phyloP scores from a whole-genome alignment of 2,329 filamentous ascomycete genomes.

The Colletotrichum tabaci region DNA sequence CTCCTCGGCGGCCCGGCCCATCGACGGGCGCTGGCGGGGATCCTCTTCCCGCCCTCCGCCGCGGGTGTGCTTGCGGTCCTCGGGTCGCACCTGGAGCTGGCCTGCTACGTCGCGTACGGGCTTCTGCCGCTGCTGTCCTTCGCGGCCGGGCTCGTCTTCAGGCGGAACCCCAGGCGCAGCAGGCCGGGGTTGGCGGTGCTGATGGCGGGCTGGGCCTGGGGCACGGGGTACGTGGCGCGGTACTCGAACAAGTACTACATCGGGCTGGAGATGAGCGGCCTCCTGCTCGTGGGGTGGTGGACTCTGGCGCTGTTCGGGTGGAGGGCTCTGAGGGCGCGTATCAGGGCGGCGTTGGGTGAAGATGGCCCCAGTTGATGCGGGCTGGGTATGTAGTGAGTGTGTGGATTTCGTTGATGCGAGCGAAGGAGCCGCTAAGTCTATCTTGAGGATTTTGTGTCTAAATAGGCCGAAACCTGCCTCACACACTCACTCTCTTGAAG shows the following conservation, averaged over 20 bases:
- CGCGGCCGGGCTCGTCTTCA: conserved; percentile 6
- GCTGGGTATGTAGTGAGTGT: too few relatives aligned
- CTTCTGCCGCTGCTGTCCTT: conserved; percentile 18
- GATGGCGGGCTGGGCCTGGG: conserved; percentile 33
- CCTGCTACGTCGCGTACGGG: neutral
- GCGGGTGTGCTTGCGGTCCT: neutral
- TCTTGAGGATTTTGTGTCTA: too few relatives aligned
- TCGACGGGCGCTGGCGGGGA: conserved; percentile 3
- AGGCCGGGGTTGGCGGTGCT: conserved; percentile 32
- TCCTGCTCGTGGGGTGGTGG: conserved; percentile 50
- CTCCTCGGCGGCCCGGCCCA: conserved; percentile 18
- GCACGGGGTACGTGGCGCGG: conserved; percentile 48
- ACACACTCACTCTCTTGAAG: too few relatives aligned
- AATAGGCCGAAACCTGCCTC: too few relatives aligned
- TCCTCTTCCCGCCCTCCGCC: neutral
- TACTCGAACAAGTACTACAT: conserved; percentile 57
- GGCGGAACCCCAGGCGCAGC: conserved; percentile 14
- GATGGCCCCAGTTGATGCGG: too few relatives aligned
- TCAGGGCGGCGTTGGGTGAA: neutral
- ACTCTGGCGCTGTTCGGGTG: conserved; percentile 17
- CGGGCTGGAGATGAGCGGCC: conserved; percentile 54
- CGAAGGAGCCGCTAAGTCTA: too few relatives aligned
- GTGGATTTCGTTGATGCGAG: too few relatives aligned
- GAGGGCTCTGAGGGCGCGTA: conserved; percentile 5
- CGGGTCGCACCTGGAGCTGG: conserved; percentile 12